Conservation (phyloP, 164 flowering plant species). For the Kalanchoe fedtschenkoi region DNA sequence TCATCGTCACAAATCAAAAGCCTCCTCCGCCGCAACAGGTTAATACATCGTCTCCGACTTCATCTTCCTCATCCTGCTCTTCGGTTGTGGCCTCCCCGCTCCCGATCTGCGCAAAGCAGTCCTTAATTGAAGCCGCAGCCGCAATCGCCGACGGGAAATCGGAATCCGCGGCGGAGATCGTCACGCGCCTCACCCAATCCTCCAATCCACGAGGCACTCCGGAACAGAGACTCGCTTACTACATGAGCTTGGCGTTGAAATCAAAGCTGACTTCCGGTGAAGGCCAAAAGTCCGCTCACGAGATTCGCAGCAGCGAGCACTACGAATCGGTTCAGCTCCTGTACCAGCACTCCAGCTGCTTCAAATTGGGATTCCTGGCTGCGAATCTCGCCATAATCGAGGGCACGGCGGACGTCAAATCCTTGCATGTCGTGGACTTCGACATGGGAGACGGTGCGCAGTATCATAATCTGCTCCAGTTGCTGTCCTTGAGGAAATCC, state of each 20-base stretch:
- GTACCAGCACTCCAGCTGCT: conserved; percentile 59
- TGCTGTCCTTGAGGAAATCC: conserved; percentile 24
- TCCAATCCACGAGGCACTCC: conserved; percentile 33
- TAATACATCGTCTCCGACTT: conserved; percentile 33
- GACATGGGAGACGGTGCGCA: conserved; percentile 57
- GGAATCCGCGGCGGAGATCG: conserved; percentile 40
- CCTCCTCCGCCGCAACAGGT: conserved; percentile 15
- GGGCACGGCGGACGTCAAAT: conserved; percentile 19
- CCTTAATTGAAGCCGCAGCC: conserved; percentile 49
- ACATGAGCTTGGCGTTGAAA: conserved; percentile 39
- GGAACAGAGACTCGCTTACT: conserved; percentile 46
- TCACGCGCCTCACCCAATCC: conserved; percentile 33
- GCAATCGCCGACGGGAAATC: conserved; percentile 53
- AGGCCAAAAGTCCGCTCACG: conserved; percentile 23
- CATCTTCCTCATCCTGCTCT: conserved; percentile 30
- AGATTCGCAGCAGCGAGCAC: conserved; percentile 37
- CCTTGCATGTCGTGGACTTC: conserved; percentile 26
- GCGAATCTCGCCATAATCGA: conserved; percentile 70
- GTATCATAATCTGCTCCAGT: conserved; percentile 47
- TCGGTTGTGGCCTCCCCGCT: conserved; percentile 25
- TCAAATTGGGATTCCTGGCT: conserved; percentile 67
- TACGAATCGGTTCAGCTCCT: conserved; percentile 33
- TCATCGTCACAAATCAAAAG: conserved; percentile 24
- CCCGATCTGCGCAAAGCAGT: conserved; percentile 29
- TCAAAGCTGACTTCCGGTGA: conserved; percentile 31